Evolutionary conservation across 75 land plant species (phyloP).

Genomic region (Sequoia sempervirens): DNA sequence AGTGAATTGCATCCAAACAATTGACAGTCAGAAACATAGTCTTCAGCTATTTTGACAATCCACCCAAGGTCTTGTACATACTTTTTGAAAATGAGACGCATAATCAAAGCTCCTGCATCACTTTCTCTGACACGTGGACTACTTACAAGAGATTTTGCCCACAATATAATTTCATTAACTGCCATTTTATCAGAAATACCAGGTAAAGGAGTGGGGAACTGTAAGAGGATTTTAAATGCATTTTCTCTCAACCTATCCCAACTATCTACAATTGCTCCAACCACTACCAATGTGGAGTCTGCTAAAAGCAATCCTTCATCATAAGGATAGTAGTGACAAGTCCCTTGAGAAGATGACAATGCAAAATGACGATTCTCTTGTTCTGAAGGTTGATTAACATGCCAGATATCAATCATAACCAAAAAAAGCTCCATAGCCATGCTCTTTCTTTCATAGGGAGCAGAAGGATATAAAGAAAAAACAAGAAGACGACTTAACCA

Average conservation of each 20-base stretch:
- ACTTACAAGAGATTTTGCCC: slow-evolving; percentile 81
- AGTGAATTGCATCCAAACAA: too few relatives aligned
- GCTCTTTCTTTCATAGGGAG: slow-evolving; percentile 95
- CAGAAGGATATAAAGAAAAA: slow-evolving; percentile 95
- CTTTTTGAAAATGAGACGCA: slow-evolving; percentile 83
- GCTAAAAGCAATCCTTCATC: slow-evolving; percentile 49
- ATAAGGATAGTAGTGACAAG: slow-evolving; percentile 46
- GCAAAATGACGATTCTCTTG: slow-evolving; percentile 12
- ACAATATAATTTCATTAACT: slow-evolving; percentile 49
- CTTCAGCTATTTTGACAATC: slow-evolving; percentile 49
- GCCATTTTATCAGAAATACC: slow-evolving; percentile 49
- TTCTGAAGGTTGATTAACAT: slow-evolving; percentile 19
- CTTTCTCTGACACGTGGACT: slow-evolving; percentile 98
- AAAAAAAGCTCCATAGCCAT: slow-evolving; percentile 94
- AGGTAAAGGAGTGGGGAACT: slow-evolving; percentile 93
- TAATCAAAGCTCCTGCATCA: slow-evolving; percentile 92
- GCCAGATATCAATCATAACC: slow-evolving; percentile 72
- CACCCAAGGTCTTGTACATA: slow-evolving; percentile 89
- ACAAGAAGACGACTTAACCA: slow-evolving; percentile 80
- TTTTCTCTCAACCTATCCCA: slow-evolving; percentile 94
- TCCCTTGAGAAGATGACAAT: slow-evolving; percentile 11
- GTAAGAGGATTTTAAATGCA: slow-evolving; percentile 71
- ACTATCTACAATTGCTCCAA: slow-evolving; percentile 93
- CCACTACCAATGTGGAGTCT: slow-evolving; percentile 67
- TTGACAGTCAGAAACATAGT: slow-evolving; percentile 22